A percentile compares a stretch with the other conserved stretches of the same genome.
Evolutionary conservation across 1,284 basidiomycete genomes (phyloP).

Genomic region (Mrakiaceae sp.): DNA sequence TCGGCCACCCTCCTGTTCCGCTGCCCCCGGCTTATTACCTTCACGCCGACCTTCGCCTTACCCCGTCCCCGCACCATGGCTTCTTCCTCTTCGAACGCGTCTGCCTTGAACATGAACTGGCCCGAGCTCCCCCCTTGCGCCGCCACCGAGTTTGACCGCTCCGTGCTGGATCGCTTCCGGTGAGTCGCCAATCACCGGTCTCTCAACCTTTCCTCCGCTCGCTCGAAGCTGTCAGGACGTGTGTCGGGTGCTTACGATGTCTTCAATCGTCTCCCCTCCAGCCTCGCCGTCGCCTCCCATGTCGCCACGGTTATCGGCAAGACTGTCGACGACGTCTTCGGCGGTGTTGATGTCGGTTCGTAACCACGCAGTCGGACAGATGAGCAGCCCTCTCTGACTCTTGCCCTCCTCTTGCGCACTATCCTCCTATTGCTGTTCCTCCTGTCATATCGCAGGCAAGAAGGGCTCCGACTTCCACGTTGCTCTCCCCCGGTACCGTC

Average conservation of each 20-base stretch:
- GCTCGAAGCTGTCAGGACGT: too few relatives aligned
- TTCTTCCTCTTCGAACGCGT: too few relatives aligned
- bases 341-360: constrained; percentile 61
- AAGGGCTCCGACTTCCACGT: constrained; percentile 88
- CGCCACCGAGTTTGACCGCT: background rate
- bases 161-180: background rate
- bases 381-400: background rate
- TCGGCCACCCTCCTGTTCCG: too few relatives aligned
- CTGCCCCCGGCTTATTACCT: too few relatives aligned
- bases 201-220: too few relatives aligned
- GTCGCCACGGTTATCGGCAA: constrained; percentile 59
- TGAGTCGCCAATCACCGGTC: too few relatives aligned
- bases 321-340: constrained; percentile 61
- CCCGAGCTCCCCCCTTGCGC: too few relatives aligned
- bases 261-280: background rate
- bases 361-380: background rate
- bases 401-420: background rate
- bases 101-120: too few relatives aligned
- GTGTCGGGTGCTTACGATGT: too few relatives aligned
- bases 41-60: too few relatives aligned
- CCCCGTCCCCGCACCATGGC: too few relatives aligned
- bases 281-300: constrained; percentile 63
- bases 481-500: constrained; percentile 78
- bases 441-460: constrained; percentile 44
- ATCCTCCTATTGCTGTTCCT: background rate